Base-by-base conservation (phyloP, 2,329 filamentous ascomycete species). In the Stachybotrys echinatus region DNA sequence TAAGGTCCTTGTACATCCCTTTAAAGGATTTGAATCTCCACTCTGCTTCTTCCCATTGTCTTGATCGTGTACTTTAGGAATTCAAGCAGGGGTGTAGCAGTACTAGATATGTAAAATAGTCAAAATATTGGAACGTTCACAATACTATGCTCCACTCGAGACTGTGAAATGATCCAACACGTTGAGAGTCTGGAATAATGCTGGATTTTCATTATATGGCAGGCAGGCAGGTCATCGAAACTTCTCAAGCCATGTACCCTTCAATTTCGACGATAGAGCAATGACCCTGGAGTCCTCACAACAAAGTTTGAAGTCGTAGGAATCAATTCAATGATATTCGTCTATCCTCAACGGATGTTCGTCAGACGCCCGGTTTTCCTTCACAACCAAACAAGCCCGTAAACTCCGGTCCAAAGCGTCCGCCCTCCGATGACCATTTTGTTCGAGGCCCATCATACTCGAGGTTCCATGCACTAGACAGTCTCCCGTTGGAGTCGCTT, bases 381-480 rank as follows among this genome's bases (percentile, higher is more conserved):
- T 65, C 61, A 65, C 70, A 71, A 66, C 64, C 68, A 69, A 71
- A 67, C 67, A 71, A 68, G 65, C 67, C 68, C 67, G 67, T 65
- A 66, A 71, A 73, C 70, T 72, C 71, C 70, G 61, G 62, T 72
- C 70, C 67, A 68, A 68, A 71, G 69, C 66, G 67, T 67, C 67
- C 68, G 67, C 65, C 67, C 62, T 68, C 63, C 66, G 63, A 70
- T 64, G 62, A 65, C 61, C 58, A 62, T 64, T 60, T 67, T 59
- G 58, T 58, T 60, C 61, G 59, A 66, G 65, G 66, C 60, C 65
- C 60, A 51, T 65, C 58, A 55, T 56, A 56, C 54, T 54, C 54
- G 55, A 51, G 58, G 51, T 55, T 56, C 58, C 60, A 58, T 58
- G 56, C 52, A 58, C 50, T 8, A 34, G 27, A 34, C 27, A 34